Base-by-base conservation (phyloP, 1,284 basidiomycete genomes). In the Violaceomyces palustris region DNA sequence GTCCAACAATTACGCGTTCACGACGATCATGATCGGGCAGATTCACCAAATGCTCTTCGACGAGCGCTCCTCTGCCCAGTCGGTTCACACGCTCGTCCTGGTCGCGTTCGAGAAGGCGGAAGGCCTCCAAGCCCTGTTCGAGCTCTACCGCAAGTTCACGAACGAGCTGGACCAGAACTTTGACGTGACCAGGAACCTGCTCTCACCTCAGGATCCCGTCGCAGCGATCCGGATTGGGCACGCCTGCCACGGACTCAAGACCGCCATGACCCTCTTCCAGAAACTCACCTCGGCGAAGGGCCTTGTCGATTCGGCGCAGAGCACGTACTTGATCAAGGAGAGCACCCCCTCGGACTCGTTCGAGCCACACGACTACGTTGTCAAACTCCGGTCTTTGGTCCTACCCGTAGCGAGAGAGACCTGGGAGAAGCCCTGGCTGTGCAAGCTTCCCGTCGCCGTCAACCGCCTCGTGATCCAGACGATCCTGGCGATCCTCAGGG, bases 361-460 rank as follows among this genome's bases (percentile, higher is more conserved):
- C 60, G 85, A 91, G 64, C 81, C 88, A 0, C 83, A 85, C 69
- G 84, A 86, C 65, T 86, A 94, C 74, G 79, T 98, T 38, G 83
- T 97, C 49, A 82, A 80, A 53, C 78, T 94, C 59, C 84, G 94
- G 31, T 74, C 83, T 19, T 79, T 81, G 5, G 78, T 84, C 22
- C 75, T 91, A 19, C 86, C 90, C 1, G 69, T 86, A 9, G 70
- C 89, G 5, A 77, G 77, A 21, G 78, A 79, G 7, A 78, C 91
- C 11, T 98, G 92, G 91, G 79, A 84, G 50, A 82, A 89, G 4
- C 70, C 80, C 1, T 98, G 93, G 92, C 78, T 98, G 0, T 76
- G 86, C 11, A 80, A 81, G 34, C 78, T 90, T 45, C 83, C 84
- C 12, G 63, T 77, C 80, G 47, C 54, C 25, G 47, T 69, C 31